Evolutionary conservation across 352 stramenopile species (phyloP), one percentile per base, ranked within the genome.

Genomic region (Phytophthora citricola): DNA sequence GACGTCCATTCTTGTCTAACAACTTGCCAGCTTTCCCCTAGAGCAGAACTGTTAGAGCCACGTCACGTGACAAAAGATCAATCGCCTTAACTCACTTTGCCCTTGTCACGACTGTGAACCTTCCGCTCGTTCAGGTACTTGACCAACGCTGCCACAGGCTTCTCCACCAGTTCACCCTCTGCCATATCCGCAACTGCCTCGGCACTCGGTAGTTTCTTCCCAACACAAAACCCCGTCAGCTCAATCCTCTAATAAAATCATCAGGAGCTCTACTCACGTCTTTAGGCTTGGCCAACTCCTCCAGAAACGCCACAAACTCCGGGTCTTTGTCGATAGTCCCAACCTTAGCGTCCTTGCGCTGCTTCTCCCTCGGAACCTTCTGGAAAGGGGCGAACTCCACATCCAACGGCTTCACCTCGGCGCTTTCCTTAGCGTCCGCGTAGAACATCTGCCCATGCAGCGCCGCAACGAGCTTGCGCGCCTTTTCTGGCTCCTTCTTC

Each of bases 111-210:
- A 31, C 60, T 78, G 60, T 86, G 70, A 15, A 63, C 39, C 55
- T 90, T 90, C 27, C 82, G 78, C 61, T 93, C 85, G 51, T 95
- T 95, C 56, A 95, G 55, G 63, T 89, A 95, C 69, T 92, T 87
- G 29, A 95, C 87, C 43, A 95, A 66, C 20, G 85, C 81, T 3
- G 87, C 76, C 11, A 95, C 69, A 0, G 85, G 85, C 34, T 92
- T 94, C 41, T 92, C 87, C 27, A 76, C 48, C 14, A 65, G 59
- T 39, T 89, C 80, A 1, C 65, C 63, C 7, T 93, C 87, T 11
- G 75, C 73, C 58, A 77, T 63, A 52, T 93, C 85, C 0, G 67
- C 73, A 9, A 79, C 75, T 10, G 73, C 45, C 54, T 93, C 85
- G 8, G 81, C 85, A 63, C 82, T 91, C 43, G 85, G 85, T 9